Base-by-base conservation (phyloP, 768 basidiomycete genomes). In the Rhodotorula babjevae region DNA sequence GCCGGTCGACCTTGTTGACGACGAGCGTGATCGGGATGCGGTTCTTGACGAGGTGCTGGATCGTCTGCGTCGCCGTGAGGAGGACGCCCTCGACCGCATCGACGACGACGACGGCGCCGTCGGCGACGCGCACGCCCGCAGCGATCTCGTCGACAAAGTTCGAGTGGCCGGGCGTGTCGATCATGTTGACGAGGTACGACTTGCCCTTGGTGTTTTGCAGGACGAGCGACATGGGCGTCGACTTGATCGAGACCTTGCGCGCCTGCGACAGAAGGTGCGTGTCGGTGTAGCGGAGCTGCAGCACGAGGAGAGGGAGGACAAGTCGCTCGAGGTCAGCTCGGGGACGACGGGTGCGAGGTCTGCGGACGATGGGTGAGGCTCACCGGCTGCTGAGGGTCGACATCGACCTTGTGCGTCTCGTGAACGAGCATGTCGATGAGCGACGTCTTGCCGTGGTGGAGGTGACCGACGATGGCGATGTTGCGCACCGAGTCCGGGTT, bases 111-210 rank as follows among this genome's bases (percentile, higher is more conserved):
- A 98, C 81, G 58, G 96, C 87, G 47, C 96, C 96, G 79, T 99
- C 96, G 27, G 87, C 89, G 52, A 97, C 83, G 57, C 96, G 86
- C 68, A 94, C 87, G 15, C 91, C 85, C 14, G 89, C 87, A 3
- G 93, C 94, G 31, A 93, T 93, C 82, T 99, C 96, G 79, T 99
- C 96, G n/a, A 94, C 87, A 79, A 99, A 98, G 82, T 98, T 98
- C 71, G 94, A 92, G 78, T 99, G 96, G 47, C 96, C 96, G 7
- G 96, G 96, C 0, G 96, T 98, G 81, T 99, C 96, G 77, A 99
- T 89, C 44, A 97, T 81, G 81, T 99, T 94, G 64, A 98, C 80
- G 31, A 99, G 85, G 81, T 94, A 90, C 3, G 93, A 96, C 83
- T 98, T 98, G 67, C 93, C 92, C 57, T 85, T 83, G 23, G 92